Base-by-base conservation (phyloP, 78 protist species). In the Dictyostelium intermedium region DNA sequence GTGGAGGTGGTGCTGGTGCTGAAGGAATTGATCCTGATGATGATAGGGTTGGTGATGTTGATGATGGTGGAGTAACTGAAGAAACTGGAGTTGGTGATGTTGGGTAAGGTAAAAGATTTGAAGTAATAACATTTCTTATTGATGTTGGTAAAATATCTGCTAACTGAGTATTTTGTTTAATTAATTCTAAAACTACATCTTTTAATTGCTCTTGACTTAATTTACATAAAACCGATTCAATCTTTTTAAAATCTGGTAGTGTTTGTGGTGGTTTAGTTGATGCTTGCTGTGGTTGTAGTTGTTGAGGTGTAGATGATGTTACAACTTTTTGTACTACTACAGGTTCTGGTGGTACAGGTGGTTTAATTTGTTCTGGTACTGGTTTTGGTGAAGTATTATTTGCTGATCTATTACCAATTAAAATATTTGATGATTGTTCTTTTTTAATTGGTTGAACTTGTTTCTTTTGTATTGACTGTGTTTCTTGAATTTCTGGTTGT, bases 161-260 rank as follows among this genome's bases (percentile, higher is more conserved):
- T 1, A 89, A 41, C 8, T 74, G 13, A 3, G 83, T 53, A 50
- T 79, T 66, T 37, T 78, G 87, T 34, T 45, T 79, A 32, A 89
- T 80, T 39, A 89, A 39, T 23, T 89, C 93, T 6, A 89, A 4
- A 14, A 89, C 53, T 2, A 89, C 87, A 47, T 37, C 53, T 80
- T 79, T 80, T 77, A 89, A 69, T 80, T 89, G 93, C 16, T 39
- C 72, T 37, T 41, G 76, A 69, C 82, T 83, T 74, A 89, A 39
- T 50, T 80, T 89, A 4, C 45, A 41, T 32, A 89, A 80, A 14
- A 89, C 81, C 1, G 72, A 20, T 35, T 39, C 79, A 70, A 89
- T 78, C 73, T 81, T 89, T 81, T 78, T 89, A 80, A 43, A 89
- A 80, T 89, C 93, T 43, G 93, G 93, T 89, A 27, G 45, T 47